Percentiles rank a stretch among this genome's conserved stretches.
phyloP scores from a whole-genome alignment of 2,329 filamentous ascomycete genomes.

The Meredithiella fracta region DNA sequence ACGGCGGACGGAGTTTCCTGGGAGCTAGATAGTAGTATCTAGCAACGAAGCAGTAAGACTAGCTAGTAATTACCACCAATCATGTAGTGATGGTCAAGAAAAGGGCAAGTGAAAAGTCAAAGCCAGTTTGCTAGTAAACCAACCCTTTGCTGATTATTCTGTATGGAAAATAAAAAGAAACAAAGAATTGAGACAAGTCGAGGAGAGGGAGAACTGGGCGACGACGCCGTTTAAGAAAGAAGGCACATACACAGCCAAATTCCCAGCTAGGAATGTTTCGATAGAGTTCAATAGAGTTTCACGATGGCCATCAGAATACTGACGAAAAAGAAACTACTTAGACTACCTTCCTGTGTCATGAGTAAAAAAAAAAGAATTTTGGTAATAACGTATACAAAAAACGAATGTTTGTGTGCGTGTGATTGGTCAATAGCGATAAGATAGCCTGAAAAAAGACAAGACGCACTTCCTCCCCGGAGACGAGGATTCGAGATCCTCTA shows the following conservation, averaged over 20 bases:
- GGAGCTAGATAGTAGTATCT: no score
- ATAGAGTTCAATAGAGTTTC: conserved; percentile 3
- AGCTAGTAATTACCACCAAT: neutral
- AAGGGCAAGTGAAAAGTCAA: neutral
- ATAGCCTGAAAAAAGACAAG: conserved; percentile 6
- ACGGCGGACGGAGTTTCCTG: neutral
- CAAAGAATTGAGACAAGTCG: neutral
- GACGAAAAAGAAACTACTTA: neutral
- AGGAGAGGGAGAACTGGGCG: neutral
- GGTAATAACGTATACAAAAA: conserved; percentile 3
- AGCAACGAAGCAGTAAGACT: no score
- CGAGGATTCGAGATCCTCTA: neutral
- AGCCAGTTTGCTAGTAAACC: neutral
- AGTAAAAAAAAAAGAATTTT: neutral
- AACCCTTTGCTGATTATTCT: neutral
- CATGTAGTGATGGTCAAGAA: neutral
- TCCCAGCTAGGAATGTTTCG: conserved; percentile 2
- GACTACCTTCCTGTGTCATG: neutral
- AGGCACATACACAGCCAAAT: conserved; percentile 1
- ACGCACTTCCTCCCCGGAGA: conserved; percentile 1
- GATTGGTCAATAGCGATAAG: conserved; percentile 12
- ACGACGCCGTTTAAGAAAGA: conserved; percentile 5
- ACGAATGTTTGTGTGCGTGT: neutral
- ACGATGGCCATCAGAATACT: neutral
- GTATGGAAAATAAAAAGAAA: conserved; percentile 3